These are phyloP conservation scores for Zoysia japonica DNA, from an alignment of 176 grass and related monocot species.

Conservation along the genomic window DNA sequence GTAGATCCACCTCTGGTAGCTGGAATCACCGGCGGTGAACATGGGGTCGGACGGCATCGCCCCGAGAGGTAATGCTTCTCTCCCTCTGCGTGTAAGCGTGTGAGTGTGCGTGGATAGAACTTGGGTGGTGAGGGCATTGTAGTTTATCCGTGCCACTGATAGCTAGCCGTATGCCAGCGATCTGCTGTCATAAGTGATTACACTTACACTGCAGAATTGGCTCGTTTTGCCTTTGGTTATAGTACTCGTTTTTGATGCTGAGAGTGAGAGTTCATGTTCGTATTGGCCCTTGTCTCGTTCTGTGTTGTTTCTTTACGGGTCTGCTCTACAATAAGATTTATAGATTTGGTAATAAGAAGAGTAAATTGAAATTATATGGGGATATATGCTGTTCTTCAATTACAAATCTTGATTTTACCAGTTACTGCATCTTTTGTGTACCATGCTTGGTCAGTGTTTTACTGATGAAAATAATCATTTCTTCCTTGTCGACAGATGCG, in stretches of 20 bases:
- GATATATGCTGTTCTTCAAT: not conserved
- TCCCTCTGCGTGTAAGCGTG: not conserved
- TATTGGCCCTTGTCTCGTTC: not conserved
- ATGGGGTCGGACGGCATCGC: constrained; percentile 45
- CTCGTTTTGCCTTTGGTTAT: not conserved
- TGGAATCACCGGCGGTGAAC: not conserved
- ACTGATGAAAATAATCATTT: constrained; percentile 1
- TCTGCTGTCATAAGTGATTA: not conserved
- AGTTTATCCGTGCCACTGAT: not conserved
- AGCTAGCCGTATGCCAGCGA: not conserved
- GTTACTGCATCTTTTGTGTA: not conserved
- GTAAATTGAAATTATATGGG: not conserved
- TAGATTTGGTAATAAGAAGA: not conserved
- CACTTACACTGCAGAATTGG: not conserved
- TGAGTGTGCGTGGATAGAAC: not conserved
- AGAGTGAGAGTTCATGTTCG: not conserved
- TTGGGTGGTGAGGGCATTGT: not conserved
- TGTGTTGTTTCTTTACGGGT: not conserved
- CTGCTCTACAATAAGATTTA: not conserved
- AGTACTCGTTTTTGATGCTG: not conserved
- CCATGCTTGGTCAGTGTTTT: not conserved
- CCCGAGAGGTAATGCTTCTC: constrained; percentile 27
- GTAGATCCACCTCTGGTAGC: no score
- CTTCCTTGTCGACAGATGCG: constrained; percentile 60
- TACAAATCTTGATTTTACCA: not conserved